Base-by-base conservation (phyloP, 495 filamentous ascomycete species). In the Corynascus novoguineensis region DNA sequence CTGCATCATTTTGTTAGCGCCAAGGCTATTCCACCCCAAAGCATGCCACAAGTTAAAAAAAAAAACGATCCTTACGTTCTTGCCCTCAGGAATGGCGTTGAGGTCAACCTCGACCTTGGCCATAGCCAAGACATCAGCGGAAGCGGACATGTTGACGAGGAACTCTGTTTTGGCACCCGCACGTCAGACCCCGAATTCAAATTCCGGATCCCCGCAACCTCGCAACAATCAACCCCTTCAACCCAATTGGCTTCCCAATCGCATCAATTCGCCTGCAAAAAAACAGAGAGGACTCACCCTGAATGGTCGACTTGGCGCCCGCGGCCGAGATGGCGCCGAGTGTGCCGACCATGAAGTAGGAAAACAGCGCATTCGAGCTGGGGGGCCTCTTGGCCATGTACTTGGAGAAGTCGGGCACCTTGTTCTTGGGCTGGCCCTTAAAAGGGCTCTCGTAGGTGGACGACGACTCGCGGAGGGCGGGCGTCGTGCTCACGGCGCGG, bases 41-140 rank as follows among this genome's bases (percentile, higher is more conserved):
- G n/a, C 35, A 21, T 6, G 19, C 1, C n/a, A 22, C 45, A 8
- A 14, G 7, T 3, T 0, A 44, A 29, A 7, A 1, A 27, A 27
- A 1, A 28, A 38, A 27, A 14, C 37, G 46, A 49, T 21, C 75
- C 87, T 66, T 83, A 93, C 93, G 78, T 99, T 99, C 88, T 97
- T 99, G 83, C 95, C 93, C 81, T 97, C 92, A 38, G 95, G 93
- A 68, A 99, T 97, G 50, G 87, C 71, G 64, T 79, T 76, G 59
- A 99, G 86, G 71, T 95, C 89, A 64, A 99, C 87, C 78, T 99
- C 95, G 63, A 99, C 92, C 85, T 99, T 99, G 69, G 95, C 95
- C 83, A 97, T 91, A 69, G 95, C 95, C 72, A 99, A 79, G 65
- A 99, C 90, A 70, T 99, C 95, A 72, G 95, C 95, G 53, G 95